These are phyloP conservation scores for Microdochium paspali DNA, from an alignment of 2,329 filamentous ascomycete genomes.

Conservation along the genomic window DNA sequence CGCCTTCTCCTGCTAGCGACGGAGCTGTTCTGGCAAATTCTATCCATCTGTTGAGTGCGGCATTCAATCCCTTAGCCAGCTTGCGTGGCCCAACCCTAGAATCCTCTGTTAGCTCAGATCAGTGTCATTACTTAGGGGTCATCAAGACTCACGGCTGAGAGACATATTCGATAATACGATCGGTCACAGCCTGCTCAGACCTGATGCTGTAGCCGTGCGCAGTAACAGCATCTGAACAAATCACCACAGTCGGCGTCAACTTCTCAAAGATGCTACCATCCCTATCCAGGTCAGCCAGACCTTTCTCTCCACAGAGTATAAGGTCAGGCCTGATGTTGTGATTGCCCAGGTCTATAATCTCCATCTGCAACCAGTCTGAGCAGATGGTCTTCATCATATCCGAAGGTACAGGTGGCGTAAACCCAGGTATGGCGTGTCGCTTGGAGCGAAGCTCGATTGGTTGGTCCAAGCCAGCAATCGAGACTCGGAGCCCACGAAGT, in stretches of 20 bases:
- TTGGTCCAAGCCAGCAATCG: background rate
- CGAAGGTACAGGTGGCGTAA: conserved; percentile 1
- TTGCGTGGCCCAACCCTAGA: conserved; percentile 25
- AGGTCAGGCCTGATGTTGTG: conserved; percentile 9
- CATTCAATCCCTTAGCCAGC: conserved; percentile 19
- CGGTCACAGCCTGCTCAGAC: background rate
- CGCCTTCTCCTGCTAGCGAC: background rate
- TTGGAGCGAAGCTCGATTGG: background rate
- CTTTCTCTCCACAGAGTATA: conserved; percentile 13
- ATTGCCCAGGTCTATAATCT: conserved; percentile 9
- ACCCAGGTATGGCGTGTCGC: conserved; percentile 10
- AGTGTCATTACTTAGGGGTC: background rate
- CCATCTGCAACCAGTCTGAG: conserved; percentile 20
- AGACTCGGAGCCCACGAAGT: conserved; percentile 19
- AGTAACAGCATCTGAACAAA: background rate
- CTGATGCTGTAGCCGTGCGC: background rate
- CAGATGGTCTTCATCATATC: conserved; percentile 16
- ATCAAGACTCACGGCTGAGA: conserved; percentile 20
- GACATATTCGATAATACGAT: conserved; percentile 22
- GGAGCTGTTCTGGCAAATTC: conserved; percentile 7
- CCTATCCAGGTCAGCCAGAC: conserved; percentile 2
- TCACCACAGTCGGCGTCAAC: background rate
- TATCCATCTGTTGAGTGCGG: background rate
- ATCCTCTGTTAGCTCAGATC: background rate
- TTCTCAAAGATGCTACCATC: background rate